phyloP scores from a whole-genome alignment of 2,329 filamentous ascomycete genomes.

The Ceratocystiopsis sp. region DNA sequence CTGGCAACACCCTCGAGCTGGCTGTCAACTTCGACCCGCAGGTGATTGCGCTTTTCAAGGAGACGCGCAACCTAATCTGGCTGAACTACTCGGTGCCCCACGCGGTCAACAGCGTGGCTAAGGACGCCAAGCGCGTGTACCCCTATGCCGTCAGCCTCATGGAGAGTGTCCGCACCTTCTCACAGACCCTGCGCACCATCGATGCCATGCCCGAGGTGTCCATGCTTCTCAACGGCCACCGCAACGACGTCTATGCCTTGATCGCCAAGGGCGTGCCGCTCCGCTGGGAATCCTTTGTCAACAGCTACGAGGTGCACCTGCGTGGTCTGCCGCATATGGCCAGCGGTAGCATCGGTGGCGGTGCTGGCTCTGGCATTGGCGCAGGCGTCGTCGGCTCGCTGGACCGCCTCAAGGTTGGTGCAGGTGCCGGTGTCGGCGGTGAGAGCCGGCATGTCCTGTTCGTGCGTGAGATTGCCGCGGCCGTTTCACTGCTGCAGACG shows the following conservation, averaged over 20 bases:
- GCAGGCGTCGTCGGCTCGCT: slow-evolving; percentile 25
- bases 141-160: slow-evolving; percentile 95
- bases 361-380: not conserved
- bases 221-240: slow-evolving; percentile 75
- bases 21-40: slow-evolving; percentile 94
- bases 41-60: slow-evolving; percentile 95
- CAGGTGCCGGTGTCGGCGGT: slow-evolving; percentile 28
- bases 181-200: slow-evolving; percentile 76
- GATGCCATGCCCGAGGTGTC: slow-evolving; percentile 73
- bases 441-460: slow-evolving; percentile 96
- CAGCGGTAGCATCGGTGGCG: slow-evolving; percentile 40
- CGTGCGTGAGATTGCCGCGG: slow-evolving; percentile 78
- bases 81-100: slow-evolving; percentile 89
- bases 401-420: not conserved
- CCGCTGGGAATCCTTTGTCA: slow-evolving; percentile 95
- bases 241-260: slow-evolving; percentile 73
- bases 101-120: slow-evolving; percentile 85
- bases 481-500: slow-evolving; percentile 71
- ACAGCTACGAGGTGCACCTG: slow-evolving; percentile 83
- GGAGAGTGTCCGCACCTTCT: slow-evolving; percentile 91
- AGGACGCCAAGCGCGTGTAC: slow-evolving; percentile 97
- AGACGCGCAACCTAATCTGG: slow-evolving; percentile 92
- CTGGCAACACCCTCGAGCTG: slow-evolving; percentile 75
- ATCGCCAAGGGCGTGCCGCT: slow-evolving; percentile 77
- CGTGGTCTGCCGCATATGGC: slow-evolving; percentile 44